Percentiles rank a stretch among this genome's conserved stretches.
These are phyloP conservation scores for Sporobolus alterniflorus DNA, from an alignment of 202 grass and related monocot species.

Conservation along the genomic window DNA sequence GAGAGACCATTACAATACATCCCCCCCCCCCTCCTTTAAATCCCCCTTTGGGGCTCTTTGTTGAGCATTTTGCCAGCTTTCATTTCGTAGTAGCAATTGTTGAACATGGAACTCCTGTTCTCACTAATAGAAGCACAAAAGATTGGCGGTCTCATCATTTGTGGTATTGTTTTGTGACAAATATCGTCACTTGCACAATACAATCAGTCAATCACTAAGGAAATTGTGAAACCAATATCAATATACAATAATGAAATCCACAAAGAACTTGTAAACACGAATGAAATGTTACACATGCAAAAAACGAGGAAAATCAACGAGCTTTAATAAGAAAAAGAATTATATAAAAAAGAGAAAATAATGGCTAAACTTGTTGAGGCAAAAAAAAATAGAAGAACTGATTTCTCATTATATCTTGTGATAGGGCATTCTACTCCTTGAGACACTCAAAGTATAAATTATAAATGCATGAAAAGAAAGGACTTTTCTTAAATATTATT, in stretches of 20 bases:
- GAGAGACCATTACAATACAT: too few relatives aligned
- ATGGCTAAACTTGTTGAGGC: neutral
- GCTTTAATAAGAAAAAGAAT: too few relatives aligned
- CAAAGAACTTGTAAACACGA: neutral
- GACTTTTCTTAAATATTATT: neutral
- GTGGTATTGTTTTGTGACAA: constrained; percentile 24
- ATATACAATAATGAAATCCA: constrained; percentile 14
- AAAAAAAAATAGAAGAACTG: constrained; percentile 10
- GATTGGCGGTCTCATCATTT: constrained; percentile 13
- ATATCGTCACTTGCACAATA: constrained; percentile 28
- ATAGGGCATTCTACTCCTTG: neutral
- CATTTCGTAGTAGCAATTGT: constrained; percentile 30
- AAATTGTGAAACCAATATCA: constrained; percentile 6
- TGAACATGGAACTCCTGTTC: constrained; percentile 44
- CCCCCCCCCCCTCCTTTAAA: neutral
- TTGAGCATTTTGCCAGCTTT: constrained; percentile 39
- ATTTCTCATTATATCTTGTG: too few relatives aligned
- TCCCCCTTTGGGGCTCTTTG: constrained; percentile 30
- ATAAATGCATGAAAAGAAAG: neutral
- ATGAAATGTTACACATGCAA: constrained; percentile 31
- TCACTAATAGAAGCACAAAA: constrained; percentile 45
- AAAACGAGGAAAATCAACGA: too few relatives aligned
- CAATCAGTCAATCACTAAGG: neutral
- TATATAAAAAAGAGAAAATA: neutral
- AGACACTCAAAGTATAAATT: constrained; percentile 30